Evolutionary conservation across 352 stramenopile species (phyloP), one percentile per base, ranked within the genome.

Genomic region (Phytophthora brassicae): DNA sequence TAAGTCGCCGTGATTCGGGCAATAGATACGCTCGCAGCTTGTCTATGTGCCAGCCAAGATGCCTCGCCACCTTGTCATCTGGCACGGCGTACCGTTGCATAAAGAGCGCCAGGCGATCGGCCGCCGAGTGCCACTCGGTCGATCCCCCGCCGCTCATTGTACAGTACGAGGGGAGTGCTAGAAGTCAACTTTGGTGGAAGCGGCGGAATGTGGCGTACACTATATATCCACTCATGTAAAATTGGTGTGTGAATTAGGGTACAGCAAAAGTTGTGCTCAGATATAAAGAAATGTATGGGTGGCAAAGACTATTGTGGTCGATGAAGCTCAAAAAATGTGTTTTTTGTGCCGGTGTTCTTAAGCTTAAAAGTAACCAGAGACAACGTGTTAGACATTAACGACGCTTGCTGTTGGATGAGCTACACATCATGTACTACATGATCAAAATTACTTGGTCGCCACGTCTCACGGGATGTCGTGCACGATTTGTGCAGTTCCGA

Each of bases 61-160:
- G 75, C 51, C 50, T 64, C 19, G 79, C 75, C 31, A 90, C 64
- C 22, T 70, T 72, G 4, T 79, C 72, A 11, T 72, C 51, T 0
- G 70, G 17, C 24, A 92, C 59, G 41, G 36, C 60, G 66, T 86
- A 82, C 51, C 79, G 77, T 54, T 79, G 66, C 64, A 92, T 81
- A 43, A 92, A 83, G 26, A 73, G 69, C 56, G 63, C 73, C 44
- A 92, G 77, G 41, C 79, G 77, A 33, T 87, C 77, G 31, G 81
- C 75, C 26, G 69, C 60, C 26, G 78, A 79, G 51, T 64, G 66
- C 51, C 56, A 68, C 6, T 64, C 68, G 41, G 56, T 56, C 44
- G 53, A 66, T 68, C 65, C 51, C 29, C 57, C 48, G 49, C 72
- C 48, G 56, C 75, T 78, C 61, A 71, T 72, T 50, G 49, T 39